phyloP scores from a whole-genome alignment of 495 filamentous ascomycete genomes.

The Hypomontagnella submonticulosa region DNA sequence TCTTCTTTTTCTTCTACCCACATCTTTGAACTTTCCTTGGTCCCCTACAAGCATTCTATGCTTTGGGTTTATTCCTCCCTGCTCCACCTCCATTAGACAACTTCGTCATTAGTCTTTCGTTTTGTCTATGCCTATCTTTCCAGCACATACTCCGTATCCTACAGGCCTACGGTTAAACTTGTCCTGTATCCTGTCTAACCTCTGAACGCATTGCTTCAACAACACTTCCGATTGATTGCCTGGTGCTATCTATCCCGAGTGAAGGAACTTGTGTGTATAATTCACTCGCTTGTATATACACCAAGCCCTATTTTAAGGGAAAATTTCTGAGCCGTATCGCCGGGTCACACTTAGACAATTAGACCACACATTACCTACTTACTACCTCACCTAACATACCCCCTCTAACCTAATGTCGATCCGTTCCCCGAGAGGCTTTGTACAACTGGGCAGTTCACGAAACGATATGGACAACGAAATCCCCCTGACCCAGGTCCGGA shows the following conservation, averaged over 20 bases:
- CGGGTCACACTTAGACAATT: constrained; percentile 23
- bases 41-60: constrained; percentile 15
- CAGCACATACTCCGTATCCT: constrained; percentile 26
- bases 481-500: constrained; percentile 62
- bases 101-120: constrained; percentile 35
- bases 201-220: constrained; percentile 18
- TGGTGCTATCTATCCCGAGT: constrained; percentile 37
- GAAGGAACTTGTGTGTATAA: constrained; percentile 23
- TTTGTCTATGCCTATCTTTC: constrained; percentile 26
- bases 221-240: constrained; percentile 36
- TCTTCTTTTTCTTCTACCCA: constrained; percentile 6
- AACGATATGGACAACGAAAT: constrained; percentile 57
- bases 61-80: constrained; percentile 29
- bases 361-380: neutral
- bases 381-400: constrained; percentile 17
- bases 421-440: constrained; percentile 46
- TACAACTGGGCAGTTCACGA: constrained; percentile 39
- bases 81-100: constrained; percentile 29
- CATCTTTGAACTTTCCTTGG: constrained; percentile 19
- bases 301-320: constrained; percentile 15
- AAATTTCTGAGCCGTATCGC: constrained; percentile 14
- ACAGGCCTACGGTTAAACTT: constrained; percentile 23
- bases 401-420: constrained; percentile 42
- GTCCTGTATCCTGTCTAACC: constrained; percentile 18
- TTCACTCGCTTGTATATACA: constrained; percentile 32